Evolutionary conservation across 352 stramenopile genomes (phyloP).

Genomic region (Globisporangium carolinianum): DNA sequence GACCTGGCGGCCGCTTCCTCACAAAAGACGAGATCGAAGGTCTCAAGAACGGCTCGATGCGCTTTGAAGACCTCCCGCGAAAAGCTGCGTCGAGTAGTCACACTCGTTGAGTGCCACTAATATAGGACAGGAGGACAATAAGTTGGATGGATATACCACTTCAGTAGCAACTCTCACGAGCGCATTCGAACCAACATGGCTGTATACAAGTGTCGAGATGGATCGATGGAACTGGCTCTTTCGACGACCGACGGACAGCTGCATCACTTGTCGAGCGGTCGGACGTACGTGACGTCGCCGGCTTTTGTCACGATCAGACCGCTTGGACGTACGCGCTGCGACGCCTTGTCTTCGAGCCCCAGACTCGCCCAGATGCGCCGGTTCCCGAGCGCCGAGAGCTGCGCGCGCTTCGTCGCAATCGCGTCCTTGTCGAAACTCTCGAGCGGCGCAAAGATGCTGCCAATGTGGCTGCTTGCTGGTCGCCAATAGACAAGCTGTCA

Average conservation of each 20-base stretch:
- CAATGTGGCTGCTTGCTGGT: conserved; percentile 54
- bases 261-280: conserved; percentile 43
- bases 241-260: too few species aligned
- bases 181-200: too few species aligned
- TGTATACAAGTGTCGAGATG: background rate
- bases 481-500: conserved; percentile 1
- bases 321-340: conserved; percentile 37
- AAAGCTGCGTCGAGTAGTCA: conserved; percentile 17
- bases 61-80: conserved; percentile 45
- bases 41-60: conserved; percentile 57
- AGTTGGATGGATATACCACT: too few species aligned
- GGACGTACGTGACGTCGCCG: conserved; percentile 70
- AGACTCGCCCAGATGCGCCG: conserved; percentile 81
- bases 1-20: conserved; percentile 77
- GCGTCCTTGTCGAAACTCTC: conserved; percentile 76
- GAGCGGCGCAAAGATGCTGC: conserved; percentile 65
- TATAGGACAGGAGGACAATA: background rate
- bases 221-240: too few species aligned
- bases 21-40: conserved; percentile 76
- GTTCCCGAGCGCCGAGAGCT: conserved; percentile 66
- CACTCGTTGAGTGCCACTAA: too few species aligned
- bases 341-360: conserved; percentile 66
- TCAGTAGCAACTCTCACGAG: too few species aligned
- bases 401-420: conserved; percentile 72
- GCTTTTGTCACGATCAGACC: conserved; percentile 69